Conservation (phyloP, 2,329 filamentous ascomycete genomes). For the Cytospora leucostoma region DNA sequence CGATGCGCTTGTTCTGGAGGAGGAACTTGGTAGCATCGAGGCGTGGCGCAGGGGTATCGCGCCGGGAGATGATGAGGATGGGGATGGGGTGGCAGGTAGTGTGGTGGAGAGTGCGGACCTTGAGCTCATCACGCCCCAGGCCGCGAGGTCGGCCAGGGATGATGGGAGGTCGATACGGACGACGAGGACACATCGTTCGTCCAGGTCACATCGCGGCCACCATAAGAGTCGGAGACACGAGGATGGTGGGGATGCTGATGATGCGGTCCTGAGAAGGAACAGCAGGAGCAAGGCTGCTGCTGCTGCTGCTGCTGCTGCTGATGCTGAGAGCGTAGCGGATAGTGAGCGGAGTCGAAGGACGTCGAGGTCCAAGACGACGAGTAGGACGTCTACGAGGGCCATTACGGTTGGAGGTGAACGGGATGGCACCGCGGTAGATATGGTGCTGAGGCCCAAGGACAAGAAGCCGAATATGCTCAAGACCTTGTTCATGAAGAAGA, state of each 20-base stretch:
- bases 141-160: constrained; percentile 48
- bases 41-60: constrained; percentile 60
- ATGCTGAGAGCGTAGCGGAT: constrained; percentile 35
- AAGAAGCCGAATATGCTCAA: constrained; percentile 58
- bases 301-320: too few relatives aligned
- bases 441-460: constrained; percentile 48
- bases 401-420: constrained; percentile 41
- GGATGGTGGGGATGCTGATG: constrained; percentile 18
- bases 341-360: constrained; percentile 35
- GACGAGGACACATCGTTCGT: constrained; percentile 40
- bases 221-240: constrained; percentile 26
- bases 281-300: constrained; percentile 32
- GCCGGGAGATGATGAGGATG: constrained; percentile 43
- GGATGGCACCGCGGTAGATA: constrained; percentile 38
- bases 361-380: constrained; percentile 39
- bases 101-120: constrained; percentile 43
- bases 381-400: constrained; percentile 34
- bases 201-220: constrained; percentile 31
- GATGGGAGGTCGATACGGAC: constrained; percentile 38
- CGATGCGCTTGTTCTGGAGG: constrained; percentile 59
- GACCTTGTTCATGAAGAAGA: constrained; percentile 59
- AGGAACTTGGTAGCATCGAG: constrained; percentile 61
- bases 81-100: constrained; percentile 30
- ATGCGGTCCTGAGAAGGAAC: constrained; percentile 35
- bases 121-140: constrained; percentile 60